Percentiles rank a stretch among this genome's conserved stretches.
Evolutionary conservation across 129 eudicot species (phyloP).

Genomic region (Artemisia annua): DNA sequence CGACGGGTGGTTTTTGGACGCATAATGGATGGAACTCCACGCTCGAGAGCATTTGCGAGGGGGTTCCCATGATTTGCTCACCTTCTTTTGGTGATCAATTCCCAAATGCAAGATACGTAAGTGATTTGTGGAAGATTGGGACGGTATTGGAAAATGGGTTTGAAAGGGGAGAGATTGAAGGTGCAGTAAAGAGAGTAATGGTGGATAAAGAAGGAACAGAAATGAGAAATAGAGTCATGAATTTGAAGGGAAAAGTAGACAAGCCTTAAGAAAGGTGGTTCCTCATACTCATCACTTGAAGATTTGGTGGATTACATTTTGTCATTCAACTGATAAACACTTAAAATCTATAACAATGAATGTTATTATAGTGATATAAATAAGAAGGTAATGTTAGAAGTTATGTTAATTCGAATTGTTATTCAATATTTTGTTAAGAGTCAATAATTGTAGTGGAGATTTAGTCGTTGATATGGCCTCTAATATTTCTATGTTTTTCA

Average conservation of each 20-base stretch:
- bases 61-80: constrained; percentile 57
- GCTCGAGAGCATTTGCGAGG: constrained; percentile 53
- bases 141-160: constrained; percentile 37
- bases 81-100: constrained; percentile 51
- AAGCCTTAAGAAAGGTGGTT: constrained; percentile 38
- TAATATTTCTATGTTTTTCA: too few species aligned
- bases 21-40: constrained; percentile 47
- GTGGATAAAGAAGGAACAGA: constrained; percentile 43
- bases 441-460: too few species aligned
- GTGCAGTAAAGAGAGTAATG: constrained; percentile 37
- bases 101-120: constrained; percentile 44
- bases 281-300: constrained; percentile 39
- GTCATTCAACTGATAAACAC: constrained; percentile 11
- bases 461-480: too few species aligned
- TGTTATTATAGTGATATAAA: background rate
- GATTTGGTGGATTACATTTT: constrained; percentile 30
- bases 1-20: constrained; percentile 19
- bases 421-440: too few species aligned
- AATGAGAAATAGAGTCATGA: constrained; percentile 28
- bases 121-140: constrained; percentile 54
- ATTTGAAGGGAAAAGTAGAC: constrained; percentile 36
- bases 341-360: background rate
- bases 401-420: too few species aligned
- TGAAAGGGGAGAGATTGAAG: constrained; percentile 34
- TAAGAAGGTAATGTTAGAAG: too few species aligned